Conservation (phyloP, 768 basidiomycete genomes). For the Pisolithus albus region DNA sequence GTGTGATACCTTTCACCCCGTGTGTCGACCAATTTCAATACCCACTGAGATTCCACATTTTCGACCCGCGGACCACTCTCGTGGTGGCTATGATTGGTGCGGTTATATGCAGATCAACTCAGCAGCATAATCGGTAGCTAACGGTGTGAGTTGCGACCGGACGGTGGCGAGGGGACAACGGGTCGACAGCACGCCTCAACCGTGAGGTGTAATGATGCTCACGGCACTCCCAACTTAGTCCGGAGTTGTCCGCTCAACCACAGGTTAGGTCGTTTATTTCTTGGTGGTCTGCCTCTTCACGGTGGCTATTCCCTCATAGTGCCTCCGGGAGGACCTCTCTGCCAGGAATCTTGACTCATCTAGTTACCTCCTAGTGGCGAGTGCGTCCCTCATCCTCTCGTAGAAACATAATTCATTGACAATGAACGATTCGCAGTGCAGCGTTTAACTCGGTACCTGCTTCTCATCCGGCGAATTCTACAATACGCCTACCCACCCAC, state of each 20-base stretch:
- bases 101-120: constrained; percentile 1
- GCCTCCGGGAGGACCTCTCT: constrained; percentile 70
- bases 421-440: constrained; percentile 54
- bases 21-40: not conserved
- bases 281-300: not conserved
- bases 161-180: not conserved
- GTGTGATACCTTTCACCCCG: no score
- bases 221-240: constrained; percentile 36
- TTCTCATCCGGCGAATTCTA: constrained; percentile 80
- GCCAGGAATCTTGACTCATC: constrained; percentile 82
- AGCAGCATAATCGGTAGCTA: constrained; percentile 3
- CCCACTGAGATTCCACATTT: constrained; percentile 1
- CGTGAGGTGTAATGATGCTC: constrained; percentile 7
- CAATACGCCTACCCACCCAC: constrained; percentile 63
- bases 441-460: constrained; percentile 89
- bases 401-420: not conserved
- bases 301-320: no score
- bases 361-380: constrained; percentile 86
- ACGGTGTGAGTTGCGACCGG: not conserved
- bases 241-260: constrained; percentile 56
- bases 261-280: constrained; percentile 40
- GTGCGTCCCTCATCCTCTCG: constrained; percentile 36
- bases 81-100: constrained; percentile 3
- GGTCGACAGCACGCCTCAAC: not conserved
- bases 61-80: not conserved